Evolutionary conservation across 108 stramenopile species (phyloP), one percentile per base, ranked within the genome.

Genomic region (Ochromonas danica): DNA sequence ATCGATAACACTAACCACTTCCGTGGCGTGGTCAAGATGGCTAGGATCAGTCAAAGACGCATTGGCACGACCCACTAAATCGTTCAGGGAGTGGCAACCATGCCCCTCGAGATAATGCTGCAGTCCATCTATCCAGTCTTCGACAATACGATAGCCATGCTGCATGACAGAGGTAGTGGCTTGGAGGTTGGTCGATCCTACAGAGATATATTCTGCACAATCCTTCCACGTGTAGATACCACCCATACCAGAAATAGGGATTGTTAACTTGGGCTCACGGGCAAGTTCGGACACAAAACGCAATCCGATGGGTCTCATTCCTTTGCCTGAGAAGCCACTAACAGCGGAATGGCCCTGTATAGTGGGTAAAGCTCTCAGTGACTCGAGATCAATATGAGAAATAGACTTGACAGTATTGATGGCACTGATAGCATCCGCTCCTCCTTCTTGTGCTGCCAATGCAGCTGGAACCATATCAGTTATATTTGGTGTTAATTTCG

Each of bases 281-380:
- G 51, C 51, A 10, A 57, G 22, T 57, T 57, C 51, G 51, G 51
- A 57, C 17, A 57, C 51, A 22, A 57, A 57, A 22, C 51, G 51
- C 51, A 57, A 57, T 10, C 51, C 51, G 51, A 57, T 57, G 17
- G 51, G 51, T 22, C 51, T 10, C 51, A 57, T 57, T 10, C 51
- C 51, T 22, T 57, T 57, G 51, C 51, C 51, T 10, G 51, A 57
- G 51, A 57, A 57, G 51, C 51, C 51, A 57, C 51, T 57, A 22
- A 57, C 51, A 22, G 51, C 51, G 51, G 17, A 17, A 22, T 57
- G 51, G 51, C 51, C 51, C 51, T 57, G 51, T 17, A 57, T 57
- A 10, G 51, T 57, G 10, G 51, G 51, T 22, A 57, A 22, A 17
- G 51, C 17, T 22, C 22, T 10, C 51, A 57, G 51, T 22, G 51